Evolutionary conservation across 768 basidiomycete genomes (phyloP).

Genomic region (Lentinus brumalis): DNA sequence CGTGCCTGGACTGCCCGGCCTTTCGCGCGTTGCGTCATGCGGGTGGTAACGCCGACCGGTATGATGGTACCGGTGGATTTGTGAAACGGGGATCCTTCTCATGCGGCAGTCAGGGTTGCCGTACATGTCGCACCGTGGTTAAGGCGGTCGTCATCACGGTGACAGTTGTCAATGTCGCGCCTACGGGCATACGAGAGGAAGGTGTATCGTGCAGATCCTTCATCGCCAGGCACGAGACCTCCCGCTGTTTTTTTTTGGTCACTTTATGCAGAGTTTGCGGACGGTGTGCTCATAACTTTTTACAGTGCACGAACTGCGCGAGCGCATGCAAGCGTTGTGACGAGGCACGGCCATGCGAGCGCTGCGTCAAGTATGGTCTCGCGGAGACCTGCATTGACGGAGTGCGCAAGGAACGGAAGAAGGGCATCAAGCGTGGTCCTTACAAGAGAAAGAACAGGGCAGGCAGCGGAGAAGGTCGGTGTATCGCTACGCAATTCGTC

Average conservation of each 20-base stretch:
- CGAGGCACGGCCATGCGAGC: constrained; percentile 61
- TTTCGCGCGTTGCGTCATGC: constrained; percentile 10
- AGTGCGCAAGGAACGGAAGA: constrained; percentile 64
- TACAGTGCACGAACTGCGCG: constrained; percentile 58
- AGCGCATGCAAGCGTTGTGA: constrained; percentile 60
- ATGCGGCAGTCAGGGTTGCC: not conserved
- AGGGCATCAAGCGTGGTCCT: constrained; percentile 58
- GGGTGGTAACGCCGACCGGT: constrained; percentile 9
- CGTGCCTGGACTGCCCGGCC: constrained; percentile 6
- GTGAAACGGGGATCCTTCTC: not conserved
- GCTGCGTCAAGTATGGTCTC: constrained; percentile 65
- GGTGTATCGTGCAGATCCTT: too few relatives aligned
- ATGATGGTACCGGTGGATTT: not conserved
- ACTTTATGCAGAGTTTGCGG: not conserved
- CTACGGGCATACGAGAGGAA: too few relatives aligned
- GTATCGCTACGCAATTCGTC: constrained; percentile 2
- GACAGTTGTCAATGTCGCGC: too few relatives aligned
- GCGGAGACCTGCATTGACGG: constrained; percentile 60
- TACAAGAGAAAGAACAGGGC: constrained; percentile 55
- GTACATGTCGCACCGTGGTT: not conserved
- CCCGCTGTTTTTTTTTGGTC: not conserved
- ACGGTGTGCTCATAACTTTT: constrained; percentile 6
- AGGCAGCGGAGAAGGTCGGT: constrained; percentile 22
- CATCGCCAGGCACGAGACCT: too few relatives aligned
- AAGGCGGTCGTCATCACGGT: not conserved